A percentile compares a stretch with the other conserved stretches of the same genome.
Conservation (phyloP, 1,139 yeast genomes). For the Saccharomyces pastorianus region DNA sequence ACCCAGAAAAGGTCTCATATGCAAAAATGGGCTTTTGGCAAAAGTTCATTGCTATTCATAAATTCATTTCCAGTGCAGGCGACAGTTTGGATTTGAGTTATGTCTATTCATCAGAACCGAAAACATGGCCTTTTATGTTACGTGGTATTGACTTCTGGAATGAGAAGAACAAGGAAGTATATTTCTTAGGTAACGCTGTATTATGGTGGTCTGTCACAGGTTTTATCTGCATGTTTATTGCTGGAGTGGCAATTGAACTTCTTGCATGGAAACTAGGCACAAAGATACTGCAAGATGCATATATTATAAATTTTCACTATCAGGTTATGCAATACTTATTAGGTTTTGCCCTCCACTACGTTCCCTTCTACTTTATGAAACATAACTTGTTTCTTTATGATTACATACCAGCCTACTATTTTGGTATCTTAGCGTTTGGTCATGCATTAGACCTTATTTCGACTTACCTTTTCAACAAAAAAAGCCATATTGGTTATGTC, state of each 20-base stretch:
- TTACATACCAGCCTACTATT: constrained; percentile 83
- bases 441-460: constrained; percentile 69
- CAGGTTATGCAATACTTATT: constrained; percentile 59
- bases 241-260: constrained; percentile 47
- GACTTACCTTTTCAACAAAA: constrained; percentile 36
- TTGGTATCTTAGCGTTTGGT: constrained; percentile 77
- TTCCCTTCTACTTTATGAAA: constrained; percentile 88
- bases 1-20: constrained; percentile 54
- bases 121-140: constrained; percentile 77
- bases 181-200: constrained; percentile 82
- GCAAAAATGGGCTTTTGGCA: constrained; percentile 53
- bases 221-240: constrained; percentile 45
- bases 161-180: constrained; percentile 65
- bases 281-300: constrained; percentile 41
- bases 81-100: constrained; percentile 48
- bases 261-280: constrained; percentile 73
- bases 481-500: constrained; percentile 38
- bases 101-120: constrained; percentile 69
- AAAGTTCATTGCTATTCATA: constrained; percentile 71
- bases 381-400: constrained; percentile 92
- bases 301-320: constrained; percentile 61
- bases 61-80: constrained; percentile 88
- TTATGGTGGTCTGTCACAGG: constrained; percentile 83
- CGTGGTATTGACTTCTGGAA: constrained; percentile 97
- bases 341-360: constrained; percentile 81